Evolutionary conservation across 106 monocot species (phyloP).

Genomic region (Xerophyta viscosa): DNA sequence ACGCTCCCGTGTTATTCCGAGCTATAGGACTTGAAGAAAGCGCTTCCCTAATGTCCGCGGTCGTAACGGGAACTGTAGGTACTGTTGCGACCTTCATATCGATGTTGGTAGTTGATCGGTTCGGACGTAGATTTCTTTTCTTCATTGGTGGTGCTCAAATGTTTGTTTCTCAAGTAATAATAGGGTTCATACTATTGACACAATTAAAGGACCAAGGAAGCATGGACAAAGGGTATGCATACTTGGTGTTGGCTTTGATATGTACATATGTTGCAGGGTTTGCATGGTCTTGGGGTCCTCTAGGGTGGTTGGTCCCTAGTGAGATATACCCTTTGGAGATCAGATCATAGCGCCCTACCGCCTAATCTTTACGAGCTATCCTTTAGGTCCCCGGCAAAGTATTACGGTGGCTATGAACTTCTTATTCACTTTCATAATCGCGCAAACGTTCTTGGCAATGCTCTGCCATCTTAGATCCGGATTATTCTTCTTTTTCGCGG

Average conservation of each 20-base stretch:
- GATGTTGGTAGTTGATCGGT: not conserved
- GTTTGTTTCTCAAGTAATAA: not conserved
- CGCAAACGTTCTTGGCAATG: not conserved
- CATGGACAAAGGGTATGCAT: constrained; percentile 6
- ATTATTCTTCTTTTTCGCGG: constrained; percentile 3
- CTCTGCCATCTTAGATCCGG: constrained; percentile 3
- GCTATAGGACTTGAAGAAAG: constrained; percentile 11
- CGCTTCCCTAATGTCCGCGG: constrained; percentile 10
- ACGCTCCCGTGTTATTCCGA: constrained; percentile 26
- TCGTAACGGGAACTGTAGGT: not conserved
- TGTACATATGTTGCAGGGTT: constrained; percentile 1
- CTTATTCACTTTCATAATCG: not conserved
- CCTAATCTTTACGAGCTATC: too few species aligned
- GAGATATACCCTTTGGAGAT: constrained; percentile 12
- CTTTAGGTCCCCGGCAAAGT: constrained; percentile 1
- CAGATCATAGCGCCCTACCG: too few species aligned
- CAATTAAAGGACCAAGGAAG: constrained; percentile 1
- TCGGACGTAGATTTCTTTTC: constrained; percentile 4
- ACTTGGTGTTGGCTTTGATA: not conserved
- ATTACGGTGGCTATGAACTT: not conserved
- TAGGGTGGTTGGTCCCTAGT: constrained; percentile 6
- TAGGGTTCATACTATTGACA: not conserved
- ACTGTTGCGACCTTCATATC: constrained; percentile 1
- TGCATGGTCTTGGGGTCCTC: constrained; percentile 12
- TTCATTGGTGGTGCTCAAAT: constrained; percentile 4